Conservation (phyloP, 768 basidiomycete genomes). For the Boletus sp. region DNA sequence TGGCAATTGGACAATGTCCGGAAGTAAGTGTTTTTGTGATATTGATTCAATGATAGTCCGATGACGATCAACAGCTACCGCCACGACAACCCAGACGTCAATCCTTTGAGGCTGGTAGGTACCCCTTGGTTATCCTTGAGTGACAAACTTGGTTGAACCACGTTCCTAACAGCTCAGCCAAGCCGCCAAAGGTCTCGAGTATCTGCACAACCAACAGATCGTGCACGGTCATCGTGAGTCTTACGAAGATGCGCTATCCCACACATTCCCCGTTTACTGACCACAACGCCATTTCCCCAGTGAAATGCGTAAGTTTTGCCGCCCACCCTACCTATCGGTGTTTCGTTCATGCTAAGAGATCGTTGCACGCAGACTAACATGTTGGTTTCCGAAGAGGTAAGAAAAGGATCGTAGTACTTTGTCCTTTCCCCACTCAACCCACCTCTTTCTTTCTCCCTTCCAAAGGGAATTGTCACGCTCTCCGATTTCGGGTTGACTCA, state of each 20-base stretch:
- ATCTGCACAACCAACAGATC: slow-evolving; percentile 49
- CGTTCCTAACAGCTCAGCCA: slow-evolving; percentile 40
- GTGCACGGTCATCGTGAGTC: slow-evolving; percentile 61
- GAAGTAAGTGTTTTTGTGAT: slow-evolving; percentile 35
- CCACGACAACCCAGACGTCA: slow-evolving; percentile 30
- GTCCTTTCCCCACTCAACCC: background rate
- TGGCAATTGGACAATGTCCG: slow-evolving; percentile 60
- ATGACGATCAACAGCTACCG: slow-evolving; percentile 37
- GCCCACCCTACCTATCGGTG: background rate
- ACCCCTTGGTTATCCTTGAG: background rate
- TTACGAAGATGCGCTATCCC: background rate
- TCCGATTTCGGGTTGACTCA: slow-evolving; percentile 67
- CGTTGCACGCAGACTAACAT: slow-evolving; percentile 47
- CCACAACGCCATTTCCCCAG: slow-evolving; percentile 27
- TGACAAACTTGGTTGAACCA: background rate
- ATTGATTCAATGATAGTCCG: background rate
- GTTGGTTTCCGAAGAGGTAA: slow-evolving; percentile 49
- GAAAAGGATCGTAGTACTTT: background rate
- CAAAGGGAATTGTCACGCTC: slow-evolving; percentile 51
- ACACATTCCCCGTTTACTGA: background rate
- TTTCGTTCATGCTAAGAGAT: slow-evolving; percentile 3
- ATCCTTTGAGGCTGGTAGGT: slow-evolving; percentile 43
- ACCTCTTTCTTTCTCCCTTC: background rate
- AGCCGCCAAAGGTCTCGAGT: slow-evolving; percentile 54
- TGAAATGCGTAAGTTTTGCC: slow-evolving; percentile 53